Conservation (phyloP, 2,329 filamentous ascomycete species). For the Ophiostoma ulmi region DNA sequence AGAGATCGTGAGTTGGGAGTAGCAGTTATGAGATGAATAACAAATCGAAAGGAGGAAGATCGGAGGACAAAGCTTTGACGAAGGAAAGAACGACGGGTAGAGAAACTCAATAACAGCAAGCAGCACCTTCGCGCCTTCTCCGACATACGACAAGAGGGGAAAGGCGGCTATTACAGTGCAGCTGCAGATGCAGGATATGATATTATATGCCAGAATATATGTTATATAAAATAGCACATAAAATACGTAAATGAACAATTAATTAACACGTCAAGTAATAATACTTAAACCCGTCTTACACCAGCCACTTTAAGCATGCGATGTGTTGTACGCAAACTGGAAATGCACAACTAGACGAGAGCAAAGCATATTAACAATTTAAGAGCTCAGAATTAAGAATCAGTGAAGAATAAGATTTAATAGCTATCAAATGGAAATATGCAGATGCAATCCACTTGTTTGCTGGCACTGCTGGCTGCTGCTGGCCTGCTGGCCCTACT, state of each 20-base stretch:
- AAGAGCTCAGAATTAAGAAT: background rate
- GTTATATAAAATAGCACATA: background rate
- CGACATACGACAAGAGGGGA: constrained; percentile 18
- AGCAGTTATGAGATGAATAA: background rate
- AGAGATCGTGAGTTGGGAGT: background rate
- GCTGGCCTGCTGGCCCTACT: constrained; percentile 14
- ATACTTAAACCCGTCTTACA: background rate
- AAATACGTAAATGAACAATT: background rate
- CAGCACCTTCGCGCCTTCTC: constrained; percentile 14
- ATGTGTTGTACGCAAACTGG: constrained; percentile 9
- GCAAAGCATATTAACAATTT: background rate
- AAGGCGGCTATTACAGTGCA: constrained; percentile 20
- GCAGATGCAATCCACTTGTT: constrained; percentile 17
- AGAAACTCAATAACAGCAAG: constrained; percentile 19
- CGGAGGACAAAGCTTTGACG: background rate
- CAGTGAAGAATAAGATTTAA: background rate
- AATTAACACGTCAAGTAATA: background rate
- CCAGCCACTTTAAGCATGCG: background rate
- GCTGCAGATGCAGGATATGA: constrained; percentile 6
- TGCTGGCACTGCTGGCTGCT: constrained; percentile 13
- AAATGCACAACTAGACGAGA: background rate
- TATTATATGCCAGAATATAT: background rate
- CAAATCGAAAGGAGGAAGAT: background rate
- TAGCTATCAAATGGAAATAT: constrained; percentile 4
- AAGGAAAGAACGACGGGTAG: constrained; percentile 12